Percentiles rank a stretch among this genome's conserved stretches.
These are phyloP conservation scores for Mycena epipterygia DNA, from an alignment of 768 basidiomycete species.

Conservation along the genomic window DNA sequence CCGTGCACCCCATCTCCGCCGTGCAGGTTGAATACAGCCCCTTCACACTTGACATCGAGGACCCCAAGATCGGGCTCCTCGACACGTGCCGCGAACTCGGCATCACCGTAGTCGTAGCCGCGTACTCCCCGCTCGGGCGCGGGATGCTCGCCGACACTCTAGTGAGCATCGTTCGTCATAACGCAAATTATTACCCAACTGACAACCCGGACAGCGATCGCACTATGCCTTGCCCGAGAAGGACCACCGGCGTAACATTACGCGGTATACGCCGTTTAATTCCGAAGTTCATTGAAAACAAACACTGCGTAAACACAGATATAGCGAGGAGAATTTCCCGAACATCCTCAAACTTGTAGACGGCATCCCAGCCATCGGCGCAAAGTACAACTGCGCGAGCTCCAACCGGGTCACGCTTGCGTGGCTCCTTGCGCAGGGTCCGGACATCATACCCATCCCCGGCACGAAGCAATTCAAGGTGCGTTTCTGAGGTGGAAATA, in stretches of 20 bases:
- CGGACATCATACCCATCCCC: slow-evolving; percentile 32
- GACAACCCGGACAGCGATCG: slow-evolving; percentile 41
- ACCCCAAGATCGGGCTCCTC: slow-evolving; percentile 55
- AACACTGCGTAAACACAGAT: slow-evolving; percentile 20
- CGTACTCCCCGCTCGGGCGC: slow-evolving; percentile 67
- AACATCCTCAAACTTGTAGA: slow-evolving; percentile 54
- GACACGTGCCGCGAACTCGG: slow-evolving; percentile 63
- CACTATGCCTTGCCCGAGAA: slow-evolving; percentile 47
- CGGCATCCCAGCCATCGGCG: slow-evolving; percentile 47
- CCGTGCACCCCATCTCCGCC: slow-evolving; percentile 63
- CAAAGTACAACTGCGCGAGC: slow-evolving; percentile 39
- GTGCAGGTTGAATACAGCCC: slow-evolving; percentile 68
- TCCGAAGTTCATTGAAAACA: too few relatives aligned
- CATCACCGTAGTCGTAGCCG: slow-evolving; percentile 62
- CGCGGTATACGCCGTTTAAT: slow-evolving; percentile 27
- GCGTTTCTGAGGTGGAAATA: not conserved
- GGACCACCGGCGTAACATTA: slow-evolving; percentile 47
- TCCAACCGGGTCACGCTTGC: slow-evolving; percentile 30
- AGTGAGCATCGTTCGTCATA: slow-evolving; percentile 42
- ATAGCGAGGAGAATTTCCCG: slow-evolving; percentile 56
- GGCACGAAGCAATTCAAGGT: slow-evolving; percentile 33
- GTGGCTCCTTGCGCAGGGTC: slow-evolving; percentile 34
- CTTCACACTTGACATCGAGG: slow-evolving; percentile 63
- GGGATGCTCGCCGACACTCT: slow-evolving; percentile 63
- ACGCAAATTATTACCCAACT: not conserved